A percentile compares a stretch with the other conserved stretches of the same genome.
phyloP scores from a whole-genome alignment of 2,329 filamentous ascomycete genomes.

The Neospermospora avenae region DNA sequence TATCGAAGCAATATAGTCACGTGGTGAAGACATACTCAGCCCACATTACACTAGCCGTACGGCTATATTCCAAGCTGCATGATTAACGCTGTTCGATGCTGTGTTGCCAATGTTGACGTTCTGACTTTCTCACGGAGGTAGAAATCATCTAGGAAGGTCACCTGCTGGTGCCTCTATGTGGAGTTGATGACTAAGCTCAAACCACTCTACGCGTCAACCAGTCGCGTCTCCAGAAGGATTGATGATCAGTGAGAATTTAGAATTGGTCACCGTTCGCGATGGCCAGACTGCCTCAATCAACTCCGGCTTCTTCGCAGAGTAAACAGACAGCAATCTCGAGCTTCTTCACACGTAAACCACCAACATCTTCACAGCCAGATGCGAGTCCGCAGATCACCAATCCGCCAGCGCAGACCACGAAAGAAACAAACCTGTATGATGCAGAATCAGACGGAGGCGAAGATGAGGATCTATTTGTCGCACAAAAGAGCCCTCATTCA shows the following conservation, averaged over 20 bases:
- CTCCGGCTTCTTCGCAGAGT: slow-evolving; percentile 15
- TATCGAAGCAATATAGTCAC: no score
- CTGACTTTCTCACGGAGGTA: no score
- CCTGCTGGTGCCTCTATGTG: no score
- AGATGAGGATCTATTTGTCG: slow-evolving; percentile 18
- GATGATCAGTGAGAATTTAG: not conserved
- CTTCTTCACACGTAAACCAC: slow-evolving; percentile 70
- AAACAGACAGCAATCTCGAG: slow-evolving; percentile 77
- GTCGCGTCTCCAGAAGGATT: not conserved
- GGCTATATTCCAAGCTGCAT: no score
- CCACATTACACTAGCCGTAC: no score
- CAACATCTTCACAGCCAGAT: slow-evolving; percentile 32
- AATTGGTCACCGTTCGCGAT: slow-evolving; percentile 15
- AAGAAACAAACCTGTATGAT: slow-evolving; percentile 26
- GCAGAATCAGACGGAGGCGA: slow-evolving; percentile 31
- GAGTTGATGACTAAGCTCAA: not conserved
- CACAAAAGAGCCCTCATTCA: slow-evolving; percentile 21
- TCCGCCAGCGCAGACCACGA: slow-evolving; percentile 26
- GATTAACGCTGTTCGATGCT: not conserved
- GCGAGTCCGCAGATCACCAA: not conserved
- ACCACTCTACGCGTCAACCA: slow-evolving; percentile 5
- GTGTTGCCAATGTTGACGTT: no score
- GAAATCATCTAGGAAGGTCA: no score
- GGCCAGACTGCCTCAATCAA: slow-evolving; percentile 23
- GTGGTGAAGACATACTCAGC: no score